Evolutionary conservation across 108 stramenopile species (phyloP), one percentile per base, ranked within the genome.

Genomic region (Fistulifera pelliculosa): DNA sequence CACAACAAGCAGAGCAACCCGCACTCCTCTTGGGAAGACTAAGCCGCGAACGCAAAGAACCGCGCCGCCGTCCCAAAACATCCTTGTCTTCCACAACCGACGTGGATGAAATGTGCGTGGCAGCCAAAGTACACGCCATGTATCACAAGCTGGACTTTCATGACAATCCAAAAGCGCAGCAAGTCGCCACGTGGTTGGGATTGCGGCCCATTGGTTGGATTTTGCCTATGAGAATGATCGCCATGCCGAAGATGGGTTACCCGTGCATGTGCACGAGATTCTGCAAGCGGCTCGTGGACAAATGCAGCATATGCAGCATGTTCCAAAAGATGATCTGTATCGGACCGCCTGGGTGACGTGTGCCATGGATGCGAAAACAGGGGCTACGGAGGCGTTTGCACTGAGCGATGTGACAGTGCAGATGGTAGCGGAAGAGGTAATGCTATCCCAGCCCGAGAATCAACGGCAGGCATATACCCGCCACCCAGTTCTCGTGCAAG

Each of bases 361-460:
- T 44, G 72, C 86, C 22, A 74, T 87, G 73, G 79, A 88, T 70
- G 86, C 79, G 13, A 76, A 64, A 17, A 54, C 69, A 1, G 90
- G 90, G 35, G 84, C 85, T 12, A 81, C 86, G 1, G 90, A 92
- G 66, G 90, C 84, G 47, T 92, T 92, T 64, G 86, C 87, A 66
- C 58, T 92, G 56, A 84, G 80, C 54, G 86, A 92, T 54, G 80
- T 84, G 6, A 60, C 64, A 27, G 82, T 92, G 5, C 90, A 92
- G 69, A 92, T 92, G 86, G 82, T 84, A 1, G 77, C 85, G 43
- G 86, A 92, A 71, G 76, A 66, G 25, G 54, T 85, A 54, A n/a
- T n/a, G n/a, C n/a, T n/a, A n/a, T 26, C 17, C 5, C 4, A 3
- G 42, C 50, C 2, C 2, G 1, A 27, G 0, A 60, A 51, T 49